Evolutionary conservation across 2,329 filamentous ascomycete species (phyloP), one percentile per base, ranked within the genome.

Genomic region (Ophiosphaerella narmari): DNA sequence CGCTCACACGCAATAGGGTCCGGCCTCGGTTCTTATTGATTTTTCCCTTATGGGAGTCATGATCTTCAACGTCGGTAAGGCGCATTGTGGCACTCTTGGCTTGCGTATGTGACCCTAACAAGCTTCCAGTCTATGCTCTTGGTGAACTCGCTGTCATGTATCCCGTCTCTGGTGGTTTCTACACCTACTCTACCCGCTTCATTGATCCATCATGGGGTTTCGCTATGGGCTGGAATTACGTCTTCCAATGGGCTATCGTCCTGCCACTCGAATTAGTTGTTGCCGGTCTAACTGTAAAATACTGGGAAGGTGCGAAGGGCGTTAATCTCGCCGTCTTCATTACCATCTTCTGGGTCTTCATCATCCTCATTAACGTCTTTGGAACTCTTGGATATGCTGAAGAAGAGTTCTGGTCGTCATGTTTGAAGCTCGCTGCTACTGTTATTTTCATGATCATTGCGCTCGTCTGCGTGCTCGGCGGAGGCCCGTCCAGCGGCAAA

Each of bases 131-230:
- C 46, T 79, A 79, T 40, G 76, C 74, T 41, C 76, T 79, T 47
- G 68, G 70, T 67, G 70, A 73, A 67, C 82, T 87, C 75, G 82
- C 83, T 18, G 79, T 84, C 29, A 83, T 75, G 78, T 87, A 43
- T 82, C 84, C 3, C 70, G 85, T 54, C 75, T 82, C 24, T 79
- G 80, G 61, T 75, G 75, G 50, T 76, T 80, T 49, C 80, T 82
- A 77, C 74, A 77, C 50, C 65, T 79, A 63, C 80, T 81, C 68
- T 71, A 71, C 50, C 52, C 76, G 76, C 58, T 79, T 78, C 59
- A 75, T 78, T 52, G 74, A 78, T 65, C 75, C 76, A 34, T 81
- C 63, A 59, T 81, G 71, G 71, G 71, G 68, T 58, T 70, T 70
- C 41, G 66, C 65, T 55, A 70, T 70, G 63, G 67, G 68, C 32